Percentiles rank a stretch among this genome's conserved stretches.
Conservation (phyloP, 495 filamentous ascomycete genomes). For the Pyrenopolyporus hunteri region DNA sequence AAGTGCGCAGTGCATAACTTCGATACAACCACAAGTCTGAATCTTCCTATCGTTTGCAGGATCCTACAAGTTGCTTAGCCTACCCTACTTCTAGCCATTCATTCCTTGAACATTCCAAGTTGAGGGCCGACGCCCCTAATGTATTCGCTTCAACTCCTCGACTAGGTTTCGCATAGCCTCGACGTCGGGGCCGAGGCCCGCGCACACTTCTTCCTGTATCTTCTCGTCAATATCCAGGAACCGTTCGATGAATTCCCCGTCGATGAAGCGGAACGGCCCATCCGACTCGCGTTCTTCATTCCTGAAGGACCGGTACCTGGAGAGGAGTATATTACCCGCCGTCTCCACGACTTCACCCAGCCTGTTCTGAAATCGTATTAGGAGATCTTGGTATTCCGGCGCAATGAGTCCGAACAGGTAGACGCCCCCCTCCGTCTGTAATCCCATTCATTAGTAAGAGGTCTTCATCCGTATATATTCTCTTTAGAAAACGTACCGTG, state of each 20-base stretch:
- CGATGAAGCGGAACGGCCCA: constrained; percentile 85
- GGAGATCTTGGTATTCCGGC: constrained; percentile 70
- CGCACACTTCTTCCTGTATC: constrained; percentile 69
- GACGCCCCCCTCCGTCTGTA: constrained; percentile 85
- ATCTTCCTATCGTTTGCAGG: no score
- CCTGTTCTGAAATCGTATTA: constrained; percentile 80
- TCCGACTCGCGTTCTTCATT: constrained; percentile 71
- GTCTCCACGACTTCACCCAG: constrained; percentile 67
- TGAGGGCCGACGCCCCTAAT: constrained; percentile 47
- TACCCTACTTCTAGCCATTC: no score
- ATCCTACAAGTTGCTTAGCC: no score
- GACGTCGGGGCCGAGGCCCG: constrained; percentile 65
- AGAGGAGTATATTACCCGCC: constrained; percentile 74
- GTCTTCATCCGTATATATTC: neutral
- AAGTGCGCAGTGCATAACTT: no score
- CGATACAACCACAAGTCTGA: no score
- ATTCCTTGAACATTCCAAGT: neutral
- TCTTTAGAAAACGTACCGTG: constrained; percentile 66
- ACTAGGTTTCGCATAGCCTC: constrained; percentile 75
- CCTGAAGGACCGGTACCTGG: constrained; percentile 77
- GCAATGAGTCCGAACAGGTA: constrained; percentile 85
- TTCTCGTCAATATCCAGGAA: constrained; percentile 74
- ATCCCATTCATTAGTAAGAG: constrained; percentile 33
- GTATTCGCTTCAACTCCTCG: constrained; percentile 74
- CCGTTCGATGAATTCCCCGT: constrained; percentile 86